These are phyloP conservation scores for Beta lomatogona DNA, from an alignment of 179 eudicot genomes.

Conservation along the genomic window DNA sequence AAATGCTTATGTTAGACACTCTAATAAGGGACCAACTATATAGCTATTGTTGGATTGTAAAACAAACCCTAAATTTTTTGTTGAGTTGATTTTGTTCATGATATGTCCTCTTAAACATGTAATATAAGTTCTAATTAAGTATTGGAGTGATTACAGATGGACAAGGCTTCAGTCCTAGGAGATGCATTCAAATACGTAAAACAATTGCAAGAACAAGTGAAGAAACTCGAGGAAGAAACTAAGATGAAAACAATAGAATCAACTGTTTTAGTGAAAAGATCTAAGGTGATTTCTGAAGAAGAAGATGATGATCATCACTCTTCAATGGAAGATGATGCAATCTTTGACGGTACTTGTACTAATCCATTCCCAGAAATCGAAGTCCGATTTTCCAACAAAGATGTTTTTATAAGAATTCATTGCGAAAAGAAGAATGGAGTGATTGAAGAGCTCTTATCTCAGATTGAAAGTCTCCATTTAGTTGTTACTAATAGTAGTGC, in stretches of 20 bases:
- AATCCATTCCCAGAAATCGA: conserved; percentile 58
- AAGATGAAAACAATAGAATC: conserved; percentile 48
- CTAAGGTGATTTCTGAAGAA: conserved; percentile 23
- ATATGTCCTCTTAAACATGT: no score
- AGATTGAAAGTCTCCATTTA: conserved; percentile 56
- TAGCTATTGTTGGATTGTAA: not conserved
- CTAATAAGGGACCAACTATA: no score
- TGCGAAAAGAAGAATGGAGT: conserved; percentile 56
- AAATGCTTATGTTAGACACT: no score
- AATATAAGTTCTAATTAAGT: no score
- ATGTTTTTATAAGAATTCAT: conserved; percentile 60
- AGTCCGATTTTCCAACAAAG: conserved; percentile 48
- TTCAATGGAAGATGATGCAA: conserved; percentile 33
- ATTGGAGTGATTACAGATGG: conserved; percentile 44
- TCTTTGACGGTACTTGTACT: conserved; percentile 19
- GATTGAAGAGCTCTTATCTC: conserved; percentile 43
- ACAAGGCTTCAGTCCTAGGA: conserved; percentile 75
- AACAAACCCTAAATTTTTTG: not conserved
- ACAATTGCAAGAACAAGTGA: conserved; percentile 62
- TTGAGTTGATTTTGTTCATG: not conserved
- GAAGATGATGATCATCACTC: conserved; percentile 20
- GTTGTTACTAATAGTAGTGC: conserved; percentile 49
- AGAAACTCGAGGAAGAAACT: conserved; percentile 60
- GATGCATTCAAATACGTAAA: conserved; percentile 66
- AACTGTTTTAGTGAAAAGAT: conserved; percentile 42